Evolutionary conservation across 192 early-diverging fungal species (phyloP), one percentile per base, ranked within the genome.

Genomic region (Umbelopsis isabellina): DNA sequence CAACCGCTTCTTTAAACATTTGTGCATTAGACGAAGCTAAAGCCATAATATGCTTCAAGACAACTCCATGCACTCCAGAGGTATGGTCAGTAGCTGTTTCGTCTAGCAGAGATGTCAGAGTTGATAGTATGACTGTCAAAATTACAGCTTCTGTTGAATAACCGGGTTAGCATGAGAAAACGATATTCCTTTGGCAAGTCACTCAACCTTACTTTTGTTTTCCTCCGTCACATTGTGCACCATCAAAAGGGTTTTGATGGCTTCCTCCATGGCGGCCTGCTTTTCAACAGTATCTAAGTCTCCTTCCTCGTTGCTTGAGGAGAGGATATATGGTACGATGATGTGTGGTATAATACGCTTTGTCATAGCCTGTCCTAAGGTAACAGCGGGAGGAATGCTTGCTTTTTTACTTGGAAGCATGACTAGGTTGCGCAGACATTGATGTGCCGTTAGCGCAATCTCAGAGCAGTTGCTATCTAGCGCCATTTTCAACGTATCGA

Each of bases 231-330:
- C 66, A 13, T 51, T 73, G 30, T 79, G 76, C n/a, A 85, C 67
- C 22, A 64, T 75, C 52, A 83, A 58, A 23, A 87, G 68, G 7
- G 80, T 84, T 46, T 83, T 80, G 21, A 87, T 83, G 27, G 82
- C 79, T 46, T 87, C 86, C 48, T 80, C 81, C 18, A 81, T 52
- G 2, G 78, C 65, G 12, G 71, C 64, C 45, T 80, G 53, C 48
- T 49, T 16, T 49, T 49, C 48, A n/a, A 69, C 71, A 52, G 65
- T 75, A 20, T 78, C 72, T 9, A 72, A 64, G 3, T 41, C 61
- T 27, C 21, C 23, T 55, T 35, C 33, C 8, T 48, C 35, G 4
- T 72, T 35, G 45, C 73, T 75, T 12, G 67, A 47, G 21, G 49
- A 46, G 25, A 79, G 41, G 49, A 75, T 21, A 41, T 71, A 79